Base-by-base conservation (phyloP, 495 filamentous ascomycete genomes). In the Daldinia bambusicola region DNA sequence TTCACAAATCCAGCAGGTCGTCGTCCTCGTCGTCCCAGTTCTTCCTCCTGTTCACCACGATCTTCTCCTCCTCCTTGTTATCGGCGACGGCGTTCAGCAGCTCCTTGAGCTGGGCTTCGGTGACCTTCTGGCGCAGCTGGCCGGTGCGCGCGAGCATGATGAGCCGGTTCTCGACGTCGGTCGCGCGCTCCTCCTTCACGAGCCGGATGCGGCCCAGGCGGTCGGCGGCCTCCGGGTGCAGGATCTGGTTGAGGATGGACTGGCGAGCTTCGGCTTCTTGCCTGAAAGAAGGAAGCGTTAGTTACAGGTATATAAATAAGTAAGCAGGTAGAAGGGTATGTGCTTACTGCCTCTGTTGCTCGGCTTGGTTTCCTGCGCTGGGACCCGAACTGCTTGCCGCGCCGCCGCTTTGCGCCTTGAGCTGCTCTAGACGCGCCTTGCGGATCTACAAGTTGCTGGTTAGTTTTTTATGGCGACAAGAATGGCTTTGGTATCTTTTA, bases 181-280 rank as follows among this genome's bases (percentile, higher is more conserved):
- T 85, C 37, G 95, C 95, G 74, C 96, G 92, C 60, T 90, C 90
- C 78, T 94, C 94, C 80, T 98, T 98, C 63, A 98, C 95, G 62
- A 99, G 89, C 13, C 94, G 92, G 81, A 99, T 98, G 65, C 96
- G 92, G 52, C 93, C 93, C 9, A 99, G 85, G 14, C 95, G 91
- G 81, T 99, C 95, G 59, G 93, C 91, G 20, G 95, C 96, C 75
- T 93, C 93, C 75, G 96, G 95, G 66, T 92, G 88, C 61, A 98
- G 92, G 85, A 99, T 97, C 77, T 98, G 95, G 71, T 85, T 86
- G 59, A 99, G 88, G 71, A 97, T 91, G 32, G 89, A 84, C 77
- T 90, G 81, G 63, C 95, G 92, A 31, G 87, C 87, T 75, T 92
- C 90, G 73, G 85, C 84, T 88, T 78, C 56, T 61, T 72, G 66